Conservation (phyloP, 345 rosid genomes). For the Gynandropsis gynandra region DNA sequence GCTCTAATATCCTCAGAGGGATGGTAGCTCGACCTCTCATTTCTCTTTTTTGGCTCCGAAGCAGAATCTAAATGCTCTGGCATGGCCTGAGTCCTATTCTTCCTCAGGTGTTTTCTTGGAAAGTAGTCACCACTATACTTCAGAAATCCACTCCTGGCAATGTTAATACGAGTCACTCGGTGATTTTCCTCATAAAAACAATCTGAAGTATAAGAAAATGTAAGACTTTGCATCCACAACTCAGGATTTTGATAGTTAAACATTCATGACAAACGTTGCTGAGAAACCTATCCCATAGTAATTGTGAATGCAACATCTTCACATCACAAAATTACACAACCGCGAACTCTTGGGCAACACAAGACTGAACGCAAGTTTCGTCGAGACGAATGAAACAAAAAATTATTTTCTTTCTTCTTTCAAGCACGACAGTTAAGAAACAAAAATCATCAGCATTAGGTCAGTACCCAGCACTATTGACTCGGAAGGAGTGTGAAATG, state of each 20-base stretch:
- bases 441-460: neutral
- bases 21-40: conserved; percentile 47
- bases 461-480: conserved; percentile 43
- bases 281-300: too few relatives aligned
- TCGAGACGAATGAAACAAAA: too few relatives aligned
- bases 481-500: conserved; percentile 31
- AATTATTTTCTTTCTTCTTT: too few relatives aligned
- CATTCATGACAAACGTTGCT: too few relatives aligned
- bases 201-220: too few relatives aligned
- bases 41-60: conserved; percentile 52
- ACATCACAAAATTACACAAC: too few relatives aligned
- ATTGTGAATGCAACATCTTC: too few relatives aligned
- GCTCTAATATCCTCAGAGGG: conserved; percentile 76
- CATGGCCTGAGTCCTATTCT: conserved; percentile 53
- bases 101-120: conserved; percentile 32
- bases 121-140: conserved; percentile 31
- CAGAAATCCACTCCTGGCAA: conserved; percentile 38
- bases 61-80: conserved; percentile 51
- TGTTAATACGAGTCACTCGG: conserved; percentile 1
- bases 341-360: too few relatives aligned
- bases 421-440: neutral
- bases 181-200: conserved; percentile 1
- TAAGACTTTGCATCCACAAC: too few relatives aligned
- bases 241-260: too few relatives aligned
- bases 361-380: too few relatives aligned